phyloP scores from a whole-genome alignment of 2,329 filamentous ascomycete species.

The Fusarium chlamydosporum region DNA sequence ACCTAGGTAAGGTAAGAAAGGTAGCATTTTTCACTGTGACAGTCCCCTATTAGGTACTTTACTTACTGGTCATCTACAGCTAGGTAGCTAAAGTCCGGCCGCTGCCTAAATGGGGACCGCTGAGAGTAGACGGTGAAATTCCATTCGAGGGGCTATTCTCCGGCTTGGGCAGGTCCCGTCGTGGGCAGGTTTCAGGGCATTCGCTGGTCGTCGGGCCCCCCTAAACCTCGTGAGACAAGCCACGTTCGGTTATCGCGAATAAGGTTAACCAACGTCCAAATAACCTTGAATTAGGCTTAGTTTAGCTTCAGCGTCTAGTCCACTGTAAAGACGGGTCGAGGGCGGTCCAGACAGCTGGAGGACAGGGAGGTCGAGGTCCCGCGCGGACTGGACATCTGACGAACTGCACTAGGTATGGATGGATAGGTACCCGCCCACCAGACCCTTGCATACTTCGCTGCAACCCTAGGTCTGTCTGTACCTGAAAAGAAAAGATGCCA shows the following conservation, averaged over 20 bases:
- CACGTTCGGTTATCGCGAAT: conserved; percentile 35
- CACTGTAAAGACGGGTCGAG: no score
- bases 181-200: conserved; percentile 19
- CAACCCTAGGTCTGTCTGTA: conserved; percentile 1
- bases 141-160: conserved; percentile 36
- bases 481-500: background rate
- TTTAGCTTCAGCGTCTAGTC: background rate
- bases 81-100: background rate
- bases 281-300: conserved; percentile 27
- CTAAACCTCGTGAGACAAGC: conserved; percentile 31
- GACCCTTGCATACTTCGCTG: background rate
- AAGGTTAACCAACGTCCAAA: conserved; percentile 18
- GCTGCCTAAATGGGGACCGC: conserved; percentile 13
- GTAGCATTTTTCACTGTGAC: conserved; percentile 17
- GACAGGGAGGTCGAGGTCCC: background rate
- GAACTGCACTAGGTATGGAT: conserved; percentile 9
- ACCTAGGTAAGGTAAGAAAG: no score
- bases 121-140: conserved; percentile 3
- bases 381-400: conserved; percentile 16
- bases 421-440: background rate
- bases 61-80: background rate
- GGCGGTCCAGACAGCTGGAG: no score
- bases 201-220: background rate
- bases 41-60: conserved; percentile 8
- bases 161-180: conserved; percentile 8